These are phyloP conservation scores for Microdochium trichocladiopsis DNA, from an alignment of 2,329 filamentous ascomycete genomes.

Conservation along the genomic window DNA sequence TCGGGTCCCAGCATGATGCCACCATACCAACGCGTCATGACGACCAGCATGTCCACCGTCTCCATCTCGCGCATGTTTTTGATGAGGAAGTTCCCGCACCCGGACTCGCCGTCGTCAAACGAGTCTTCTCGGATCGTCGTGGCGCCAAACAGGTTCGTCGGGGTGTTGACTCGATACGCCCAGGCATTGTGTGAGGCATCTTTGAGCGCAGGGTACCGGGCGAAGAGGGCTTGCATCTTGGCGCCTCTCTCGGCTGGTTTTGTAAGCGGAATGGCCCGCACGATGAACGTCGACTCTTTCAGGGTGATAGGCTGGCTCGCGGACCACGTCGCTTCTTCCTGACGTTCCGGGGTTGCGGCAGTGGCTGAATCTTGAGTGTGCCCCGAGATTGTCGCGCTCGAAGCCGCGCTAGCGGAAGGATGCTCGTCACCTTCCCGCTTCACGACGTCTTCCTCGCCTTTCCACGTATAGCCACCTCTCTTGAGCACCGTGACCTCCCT, in stretches of 20 bases:
- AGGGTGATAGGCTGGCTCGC: constrained; percentile 42
- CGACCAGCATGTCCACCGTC: constrained; percentile 44
- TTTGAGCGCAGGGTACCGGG: constrained; percentile 39
- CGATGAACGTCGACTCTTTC: constrained; percentile 51
- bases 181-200: constrained; percentile 53
- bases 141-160: constrained; percentile 22
- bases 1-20: constrained; percentile 55
- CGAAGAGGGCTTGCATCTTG: constrained; percentile 40
- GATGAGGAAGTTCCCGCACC: constrained; percentile 50
- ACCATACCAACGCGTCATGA: constrained; percentile 57
- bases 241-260: constrained; percentile 30
- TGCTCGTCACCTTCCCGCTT: constrained; percentile 7
- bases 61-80: constrained; percentile 43
- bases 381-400: constrained; percentile 8
- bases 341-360: constrained; percentile 7
- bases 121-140: constrained; percentile 38
- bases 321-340: constrained; percentile 35
- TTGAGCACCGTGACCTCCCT: constrained; percentile 70
- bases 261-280: constrained; percentile 37
- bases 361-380: constrained; percentile 8
- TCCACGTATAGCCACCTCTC: constrained; percentile 65
- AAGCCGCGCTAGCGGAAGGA: constrained; percentile 5
- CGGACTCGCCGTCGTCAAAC: constrained; percentile 55
- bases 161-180: constrained; percentile 35
- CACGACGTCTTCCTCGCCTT: constrained; percentile 27